Conservation (phyloP, 345 rosid genomes). For the Dipteronia sinensis region DNA sequence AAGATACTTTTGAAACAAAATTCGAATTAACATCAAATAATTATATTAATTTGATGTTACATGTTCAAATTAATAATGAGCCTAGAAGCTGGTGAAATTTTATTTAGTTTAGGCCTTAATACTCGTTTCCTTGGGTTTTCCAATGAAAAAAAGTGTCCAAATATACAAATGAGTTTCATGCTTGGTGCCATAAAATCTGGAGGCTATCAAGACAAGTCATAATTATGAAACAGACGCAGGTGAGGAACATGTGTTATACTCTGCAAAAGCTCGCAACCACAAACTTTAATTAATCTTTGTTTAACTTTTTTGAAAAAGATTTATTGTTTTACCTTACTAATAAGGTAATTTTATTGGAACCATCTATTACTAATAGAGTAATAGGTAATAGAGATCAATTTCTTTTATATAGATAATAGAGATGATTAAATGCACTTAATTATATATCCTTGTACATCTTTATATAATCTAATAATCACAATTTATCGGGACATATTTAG, state of each 20-base stretch:
- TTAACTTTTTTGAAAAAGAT: too few species aligned
- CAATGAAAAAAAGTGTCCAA: background rate
- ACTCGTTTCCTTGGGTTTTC: background rate
- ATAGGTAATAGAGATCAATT: too few species aligned
- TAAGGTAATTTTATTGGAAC: background rate
- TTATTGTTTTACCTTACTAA: background rate
- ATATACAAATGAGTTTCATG: background rate
- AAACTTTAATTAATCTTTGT: too few species aligned
- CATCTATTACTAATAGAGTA: too few species aligned
- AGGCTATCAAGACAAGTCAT: background rate
- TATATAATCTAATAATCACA: too few species aligned
- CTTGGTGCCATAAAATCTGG: slow-evolving; percentile 8
- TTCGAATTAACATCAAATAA: too few species aligned
- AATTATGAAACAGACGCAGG: background rate
- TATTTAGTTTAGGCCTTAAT: background rate
- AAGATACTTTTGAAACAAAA: too few species aligned
- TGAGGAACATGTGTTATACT: background rate
- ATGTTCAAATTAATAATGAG: background rate
- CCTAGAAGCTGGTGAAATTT: background rate
- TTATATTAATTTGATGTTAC: too few species aligned
- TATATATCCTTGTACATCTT: too few species aligned
- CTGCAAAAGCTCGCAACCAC: background rate
- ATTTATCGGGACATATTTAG: too few species aligned
- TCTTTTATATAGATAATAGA: background rate
- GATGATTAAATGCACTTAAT: background rate